Evolutionary conservation across 345 rosid species (phyloP), one percentile per base, ranked within the genome.

Genomic region (Crucihimalaya himalaica): DNA sequence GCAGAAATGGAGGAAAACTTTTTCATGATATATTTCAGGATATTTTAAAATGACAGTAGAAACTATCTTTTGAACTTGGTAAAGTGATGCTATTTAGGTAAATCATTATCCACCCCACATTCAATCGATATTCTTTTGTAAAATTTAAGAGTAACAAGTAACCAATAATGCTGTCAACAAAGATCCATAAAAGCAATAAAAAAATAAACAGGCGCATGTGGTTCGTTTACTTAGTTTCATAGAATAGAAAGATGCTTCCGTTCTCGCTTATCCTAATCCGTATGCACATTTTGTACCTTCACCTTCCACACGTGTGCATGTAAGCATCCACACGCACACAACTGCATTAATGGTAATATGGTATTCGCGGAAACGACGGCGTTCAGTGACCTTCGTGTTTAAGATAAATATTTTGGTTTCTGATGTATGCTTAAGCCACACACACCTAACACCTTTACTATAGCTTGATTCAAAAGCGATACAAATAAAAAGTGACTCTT

Each of bases 251-350:
- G 66, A 66, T 74, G 66, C 45, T 40, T 60, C 63, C 69, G 66
- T 61, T 75, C 69, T 6, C 4, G 47, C 56, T 75, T 68, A 68
- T 68, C 69, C 43, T 43, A 53, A 68, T 69, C 74, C 79, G 74
- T 68, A 68, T 68, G 62, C 73, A 43, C 55, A 29, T 23, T 61
- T 39, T 52, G 79, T 75, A 68, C 79, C 69, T 75, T 53, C 47
- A 5, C 4, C 4, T 31, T 40, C 32, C 79, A 61, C 79, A 51
- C 79, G 69, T 68, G 74, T 52, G 48, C 63, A 27, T 56, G 20
- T 54, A 5, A 42, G 14, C 10, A 58, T 25, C 45, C 67, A 66
- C 57, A 66, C 78, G 67, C 21, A 20, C 53, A 15, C 29, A 68
- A 52, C 32, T 40, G 19, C 73, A 74, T 15, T 55, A 67, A 64